Conservation (phyloP, 805 yeast genomes). For the Metschnikowia proteae region DNA sequence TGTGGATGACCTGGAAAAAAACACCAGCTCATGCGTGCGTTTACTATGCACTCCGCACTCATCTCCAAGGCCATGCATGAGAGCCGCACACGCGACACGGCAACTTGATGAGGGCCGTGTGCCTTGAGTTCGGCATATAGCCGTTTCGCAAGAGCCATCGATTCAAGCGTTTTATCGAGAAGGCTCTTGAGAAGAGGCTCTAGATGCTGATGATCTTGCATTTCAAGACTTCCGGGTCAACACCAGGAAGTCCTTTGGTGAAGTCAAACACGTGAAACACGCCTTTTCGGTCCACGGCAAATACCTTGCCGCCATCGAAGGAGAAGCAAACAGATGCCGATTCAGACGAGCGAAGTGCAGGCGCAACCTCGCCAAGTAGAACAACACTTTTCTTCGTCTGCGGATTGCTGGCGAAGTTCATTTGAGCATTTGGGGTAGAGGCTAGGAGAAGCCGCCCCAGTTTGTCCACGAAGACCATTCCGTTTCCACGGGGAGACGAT, state of each 20-base stretch:
- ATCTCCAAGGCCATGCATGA: not conserved
- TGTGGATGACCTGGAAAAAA: conserved; percentile 4
- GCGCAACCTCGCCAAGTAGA: conserved; percentile 72
- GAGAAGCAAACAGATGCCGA: conserved; percentile 79
- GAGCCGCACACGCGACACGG: not conserved
- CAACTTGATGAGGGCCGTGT: not conserved
- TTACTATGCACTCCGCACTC: not conserved
- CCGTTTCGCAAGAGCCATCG: too few relatives aligned
- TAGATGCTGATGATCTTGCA: conserved; percentile 50
- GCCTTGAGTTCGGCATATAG: too few relatives aligned
- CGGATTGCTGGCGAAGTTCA: conserved; percentile 7
- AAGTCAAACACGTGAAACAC: conserved; percentile 76
- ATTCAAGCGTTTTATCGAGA: too few relatives aligned
- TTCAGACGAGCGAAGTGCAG: conserved; percentile 66
- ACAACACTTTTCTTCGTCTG: conserved; percentile 48
- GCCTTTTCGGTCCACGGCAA: conserved; percentile 79
- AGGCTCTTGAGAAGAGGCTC: not conserved
- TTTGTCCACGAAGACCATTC: conserved; percentile 75
- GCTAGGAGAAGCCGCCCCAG: conserved; percentile 72
- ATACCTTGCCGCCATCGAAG: conserved; percentile 75
- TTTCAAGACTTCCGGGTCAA: conserved; percentile 60
- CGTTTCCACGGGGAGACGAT: conserved; percentile 82
- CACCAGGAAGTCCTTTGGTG: conserved; percentile 76
- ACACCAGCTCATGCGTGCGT: conserved; percentile 1
- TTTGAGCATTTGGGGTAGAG: conserved; percentile 49